Evolutionary conservation across 257 asterid genomes (phyloP).

Genomic region (Solanum virginianum): DNA sequence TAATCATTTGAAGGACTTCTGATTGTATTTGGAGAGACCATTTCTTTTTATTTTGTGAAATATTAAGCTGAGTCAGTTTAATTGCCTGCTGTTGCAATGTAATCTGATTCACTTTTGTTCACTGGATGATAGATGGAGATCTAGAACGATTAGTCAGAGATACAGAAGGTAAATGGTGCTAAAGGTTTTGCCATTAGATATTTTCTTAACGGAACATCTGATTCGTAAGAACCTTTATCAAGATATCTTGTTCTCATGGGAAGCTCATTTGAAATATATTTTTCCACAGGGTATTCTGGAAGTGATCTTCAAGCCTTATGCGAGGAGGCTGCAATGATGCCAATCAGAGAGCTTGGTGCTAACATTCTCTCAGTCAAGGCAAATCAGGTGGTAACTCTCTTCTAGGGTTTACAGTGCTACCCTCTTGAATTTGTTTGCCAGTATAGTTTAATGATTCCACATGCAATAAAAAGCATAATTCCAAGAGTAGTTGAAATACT

Average conservation of each 20-base stretch:
- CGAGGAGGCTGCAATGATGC: slow-evolving; percentile 98
- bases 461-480: background rate
- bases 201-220: background rate
- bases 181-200: background rate
- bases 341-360: slow-evolving; percentile 91
- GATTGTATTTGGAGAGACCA: background rate
- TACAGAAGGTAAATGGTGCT: slow-evolving; percentile 56
- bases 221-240: background rate
- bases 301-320: slow-evolving; percentile 94
- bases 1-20: background rate
- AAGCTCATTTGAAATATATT: background rate
- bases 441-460: background rate
- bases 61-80: background rate
- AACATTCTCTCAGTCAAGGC: slow-evolving; percentile 62
- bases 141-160: slow-evolving; percentile 64
- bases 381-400: slow-evolving; percentile 44
- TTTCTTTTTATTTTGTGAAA: background rate
- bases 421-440: background rate
- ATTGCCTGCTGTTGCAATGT: background rate
- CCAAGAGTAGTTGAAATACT: background rate
- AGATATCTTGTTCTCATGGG: background rate
- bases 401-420: background rate
- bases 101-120: background rate
- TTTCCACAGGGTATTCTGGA: slow-evolving; percentile 75
- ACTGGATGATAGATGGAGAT: slow-evolving; percentile 58